Conservation (phyloP, 2,329 filamentous ascomycete species). For the Podosphaera leucotricha region DNA sequence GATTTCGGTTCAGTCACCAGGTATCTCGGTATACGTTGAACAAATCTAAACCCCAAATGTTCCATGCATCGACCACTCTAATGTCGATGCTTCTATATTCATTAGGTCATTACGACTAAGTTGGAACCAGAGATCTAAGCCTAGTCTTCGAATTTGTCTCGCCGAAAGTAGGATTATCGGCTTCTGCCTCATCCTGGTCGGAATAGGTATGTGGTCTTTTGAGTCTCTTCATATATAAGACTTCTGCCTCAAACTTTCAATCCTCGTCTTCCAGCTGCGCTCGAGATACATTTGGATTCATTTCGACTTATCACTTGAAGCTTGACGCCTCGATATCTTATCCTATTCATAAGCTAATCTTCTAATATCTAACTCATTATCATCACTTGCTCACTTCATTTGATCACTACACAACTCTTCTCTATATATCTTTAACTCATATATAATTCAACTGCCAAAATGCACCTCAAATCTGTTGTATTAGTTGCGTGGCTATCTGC, state of each 20-base stretch:
- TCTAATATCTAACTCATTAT: conserved; percentile 5
- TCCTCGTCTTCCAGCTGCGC: conserved; percentile 8
- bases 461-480: conserved; percentile 14
- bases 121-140: neutral
- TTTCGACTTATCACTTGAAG: conserved; percentile 8
- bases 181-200: neutral
- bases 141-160: neutral
- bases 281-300: conserved; percentile 7
- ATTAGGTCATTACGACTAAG: neutral
- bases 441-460: conserved; percentile 4
- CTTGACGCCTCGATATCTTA: conserved; percentile 11
- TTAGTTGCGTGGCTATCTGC: conserved; percentile 15
- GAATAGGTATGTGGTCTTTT: neutral
- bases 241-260: neutral
- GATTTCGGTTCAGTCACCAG: neutral
- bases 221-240: neutral
- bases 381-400: too few species aligned
- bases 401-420: conserved; percentile 1
- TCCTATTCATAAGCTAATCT: conserved; percentile 6
- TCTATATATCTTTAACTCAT: neutral
- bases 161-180: neutral
- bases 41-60: neutral
- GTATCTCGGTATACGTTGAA: neutral
- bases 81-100: neutral
- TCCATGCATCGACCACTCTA: neutral